Evolutionary conservation across 2,329 filamentous ascomycete species (phyloP).

Genomic region (Gyromitra esculenta): DNA sequence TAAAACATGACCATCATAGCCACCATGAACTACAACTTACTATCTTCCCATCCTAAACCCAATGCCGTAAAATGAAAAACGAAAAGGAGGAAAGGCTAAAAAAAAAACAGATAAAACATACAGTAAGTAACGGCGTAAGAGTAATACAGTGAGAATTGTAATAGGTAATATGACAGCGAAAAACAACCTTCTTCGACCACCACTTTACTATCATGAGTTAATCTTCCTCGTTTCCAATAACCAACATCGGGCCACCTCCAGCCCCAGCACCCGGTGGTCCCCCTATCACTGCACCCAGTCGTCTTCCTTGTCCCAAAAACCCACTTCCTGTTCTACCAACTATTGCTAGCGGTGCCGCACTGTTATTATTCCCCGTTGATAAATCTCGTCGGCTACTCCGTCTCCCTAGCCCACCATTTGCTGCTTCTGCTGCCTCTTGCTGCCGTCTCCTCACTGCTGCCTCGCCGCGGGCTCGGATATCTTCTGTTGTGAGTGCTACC

Average conservation of each 20-base stretch:
- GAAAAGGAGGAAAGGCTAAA: conserved; percentile 1
- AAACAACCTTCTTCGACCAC: background rate
- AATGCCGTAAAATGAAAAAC: conserved; percentile 14
- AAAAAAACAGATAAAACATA: conserved; percentile 37
- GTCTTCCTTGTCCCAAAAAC: conserved; percentile 25
- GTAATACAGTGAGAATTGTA: conserved; percentile 30
- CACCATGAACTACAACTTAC: conserved; percentile 15
- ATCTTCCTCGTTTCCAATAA: conserved; percentile 46
- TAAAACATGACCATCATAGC: conserved; percentile 21
- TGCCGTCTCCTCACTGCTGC: conserved; percentile 25
- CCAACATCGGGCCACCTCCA: conserved; percentile 51
- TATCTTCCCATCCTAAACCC: background rate
- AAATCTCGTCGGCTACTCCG: conserved; percentile 38
- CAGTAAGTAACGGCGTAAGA: conserved; percentile 3
- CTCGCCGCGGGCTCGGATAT: conserved; percentile 49
- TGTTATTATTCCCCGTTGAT: conserved; percentile 7
- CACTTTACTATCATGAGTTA: background rate
- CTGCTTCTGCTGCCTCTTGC: conserved; percentile 39
- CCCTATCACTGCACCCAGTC: conserved; percentile 51
- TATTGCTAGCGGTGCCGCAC: background rate
- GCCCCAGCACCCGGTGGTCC: conserved; percentile 40
- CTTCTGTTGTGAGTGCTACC: conserved; percentile 35
- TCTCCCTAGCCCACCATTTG: conserved; percentile 24
- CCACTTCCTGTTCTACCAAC: conserved; percentile 19
- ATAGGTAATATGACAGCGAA: conserved; percentile 7